Evolutionary conservation across 768 basidiomycete genomes (phyloP).

Genomic region (Suillus subluteus): DNA sequence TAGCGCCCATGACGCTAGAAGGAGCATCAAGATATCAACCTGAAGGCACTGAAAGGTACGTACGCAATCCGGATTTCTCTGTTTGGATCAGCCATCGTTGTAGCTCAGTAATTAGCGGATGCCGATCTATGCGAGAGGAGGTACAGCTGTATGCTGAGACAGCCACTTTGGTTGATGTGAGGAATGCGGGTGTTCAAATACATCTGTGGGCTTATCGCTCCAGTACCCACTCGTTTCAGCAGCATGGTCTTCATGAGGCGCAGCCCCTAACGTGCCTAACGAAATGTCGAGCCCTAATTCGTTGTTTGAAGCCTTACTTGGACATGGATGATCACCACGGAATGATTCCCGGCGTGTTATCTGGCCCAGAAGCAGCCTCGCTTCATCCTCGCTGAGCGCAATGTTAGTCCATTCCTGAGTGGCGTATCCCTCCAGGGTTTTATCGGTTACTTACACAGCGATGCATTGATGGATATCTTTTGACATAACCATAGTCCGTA

Average conservation of each 20-base stretch:
- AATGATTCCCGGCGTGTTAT: not conserved
- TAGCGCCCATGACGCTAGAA: slow-evolving; percentile 36
- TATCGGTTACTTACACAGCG: not conserved
- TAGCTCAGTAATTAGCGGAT: not conserved
- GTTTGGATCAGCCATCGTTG: slow-evolving; percentile 26
- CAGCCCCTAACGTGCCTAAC: not conserved
- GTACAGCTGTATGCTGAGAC: not conserved
- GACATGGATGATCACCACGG: not conserved
- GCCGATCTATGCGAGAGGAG: not conserved
- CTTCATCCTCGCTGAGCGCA: not conserved
- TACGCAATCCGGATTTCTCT: slow-evolving; percentile 39
- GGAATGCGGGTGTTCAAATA: slow-evolving; percentile 1
- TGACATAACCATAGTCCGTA: slow-evolving; percentile 16
- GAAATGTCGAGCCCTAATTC: not conserved
- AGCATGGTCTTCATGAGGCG: slow-evolving; percentile 6
- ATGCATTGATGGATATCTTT: slow-evolving; percentile 1
- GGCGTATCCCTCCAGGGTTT: not conserved
- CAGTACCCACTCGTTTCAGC: slow-evolving; percentile 10
- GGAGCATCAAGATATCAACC: not conserved
- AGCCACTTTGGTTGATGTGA: not conserved
- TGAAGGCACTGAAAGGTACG: slow-evolving; percentile 6
- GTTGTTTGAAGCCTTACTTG: not conserved
- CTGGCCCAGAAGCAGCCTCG: not conserved
- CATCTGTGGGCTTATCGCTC: not conserved
- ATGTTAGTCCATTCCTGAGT: not conserved